Percentiles rank a stretch among this genome's conserved stretches.
Conservation (phyloP, 164 flowering plant genomes). For the Piper betle region DNA sequence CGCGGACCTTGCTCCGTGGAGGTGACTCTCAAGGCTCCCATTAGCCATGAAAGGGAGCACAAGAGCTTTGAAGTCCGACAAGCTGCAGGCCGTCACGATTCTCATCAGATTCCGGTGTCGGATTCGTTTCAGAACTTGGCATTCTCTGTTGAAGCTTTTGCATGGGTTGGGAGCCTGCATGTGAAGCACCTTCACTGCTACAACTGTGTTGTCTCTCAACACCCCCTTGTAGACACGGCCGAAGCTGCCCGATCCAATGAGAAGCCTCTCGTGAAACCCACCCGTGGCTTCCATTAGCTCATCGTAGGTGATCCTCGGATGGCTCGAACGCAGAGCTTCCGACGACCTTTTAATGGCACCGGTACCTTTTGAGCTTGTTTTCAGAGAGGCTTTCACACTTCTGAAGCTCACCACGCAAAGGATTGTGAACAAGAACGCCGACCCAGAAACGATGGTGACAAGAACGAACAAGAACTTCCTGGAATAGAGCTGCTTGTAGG, state of each 20-base stretch:
- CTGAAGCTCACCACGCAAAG: slow-evolving; percentile 7
- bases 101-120: slow-evolving; percentile 22
- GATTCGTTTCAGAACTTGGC: slow-evolving; percentile 22
- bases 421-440: slow-evolving; percentile 3
- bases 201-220: slow-evolving; percentile 12
- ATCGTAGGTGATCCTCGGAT: slow-evolving; percentile 19
- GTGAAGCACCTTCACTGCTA: slow-evolving; percentile 19
- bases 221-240: slow-evolving; percentile 20
- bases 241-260: slow-evolving; percentile 20
- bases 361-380: slow-evolving; percentile 1
- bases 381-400: slow-evolving; percentile 1
- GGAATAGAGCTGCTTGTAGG: slow-evolving; percentile 3
- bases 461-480: slow-evolving; percentile 11
- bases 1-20: slow-evolving; percentile 5
- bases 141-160: slow-evolving; percentile 20
- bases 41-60: slow-evolving; percentile 27
- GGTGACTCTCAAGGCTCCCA: slow-evolving; percentile 23
- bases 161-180: slow-evolving; percentile 14
- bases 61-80: slow-evolving; percentile 21
- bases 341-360: neutral
- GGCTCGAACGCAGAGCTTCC: slow-evolving; percentile 5
- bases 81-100: slow-evolving; percentile 22
- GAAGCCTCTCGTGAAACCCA: slow-evolving; percentile 13
- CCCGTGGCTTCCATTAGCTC: slow-evolving; percentile 20
- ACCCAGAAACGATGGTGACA: slow-evolving; percentile 5